Percentiles rank a stretch among this genome's conserved stretches.
phyloP scores from a whole-genome alignment of 2,329 filamentous ascomycete genomes.

The Fusarium transvaalense region DNA sequence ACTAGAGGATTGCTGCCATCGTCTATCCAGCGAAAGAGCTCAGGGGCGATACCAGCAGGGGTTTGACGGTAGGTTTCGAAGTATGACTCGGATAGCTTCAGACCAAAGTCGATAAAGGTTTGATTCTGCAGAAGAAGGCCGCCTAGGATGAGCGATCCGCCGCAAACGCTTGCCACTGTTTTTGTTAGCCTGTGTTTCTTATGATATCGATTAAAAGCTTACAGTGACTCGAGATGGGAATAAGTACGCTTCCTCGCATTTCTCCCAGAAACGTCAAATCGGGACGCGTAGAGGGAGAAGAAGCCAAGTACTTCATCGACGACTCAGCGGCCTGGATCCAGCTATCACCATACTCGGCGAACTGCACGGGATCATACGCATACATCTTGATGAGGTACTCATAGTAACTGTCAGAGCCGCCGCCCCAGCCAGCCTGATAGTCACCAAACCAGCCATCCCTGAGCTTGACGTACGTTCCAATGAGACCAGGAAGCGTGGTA shows the following conservation, averaged over 20 bases:
- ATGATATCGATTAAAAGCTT: background rate
- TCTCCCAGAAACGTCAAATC: conserved; percentile 16
- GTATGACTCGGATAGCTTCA: background rate
- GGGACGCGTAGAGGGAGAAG: conserved; percentile 2
- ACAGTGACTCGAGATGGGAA: conserved; percentile 9
- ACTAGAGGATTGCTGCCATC: conserved; percentile 24
- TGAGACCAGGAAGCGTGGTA: conserved; percentile 28
- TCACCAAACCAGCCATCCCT: conserved; percentile 25
- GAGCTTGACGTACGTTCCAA: conserved; percentile 28
- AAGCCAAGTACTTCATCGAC: conserved; percentile 10
- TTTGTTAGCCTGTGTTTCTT: fast-evolving
- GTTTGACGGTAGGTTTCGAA: conserved; percentile 39
- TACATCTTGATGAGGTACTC: conserved; percentile 45
- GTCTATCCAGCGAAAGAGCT: conserved; percentile 40
- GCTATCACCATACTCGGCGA: conserved; percentile 8
- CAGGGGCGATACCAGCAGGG: conserved; percentile 30
- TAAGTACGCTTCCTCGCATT: background rate
- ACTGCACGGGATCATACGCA: conserved; percentile 31
- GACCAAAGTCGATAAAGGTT: conserved; percentile 9
- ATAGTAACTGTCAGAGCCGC: conserved; percentile 41
- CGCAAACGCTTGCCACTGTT: conserved; percentile 19
- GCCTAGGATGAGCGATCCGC: background rate
- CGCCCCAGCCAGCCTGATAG: conserved; percentile 40
- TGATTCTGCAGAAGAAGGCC: conserved; percentile 3
- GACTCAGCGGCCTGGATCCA: conserved; percentile 13